phyloP scores from a whole-genome alignment of 257 asterid genomes.

The Craterostigma plantagineum region DNA sequence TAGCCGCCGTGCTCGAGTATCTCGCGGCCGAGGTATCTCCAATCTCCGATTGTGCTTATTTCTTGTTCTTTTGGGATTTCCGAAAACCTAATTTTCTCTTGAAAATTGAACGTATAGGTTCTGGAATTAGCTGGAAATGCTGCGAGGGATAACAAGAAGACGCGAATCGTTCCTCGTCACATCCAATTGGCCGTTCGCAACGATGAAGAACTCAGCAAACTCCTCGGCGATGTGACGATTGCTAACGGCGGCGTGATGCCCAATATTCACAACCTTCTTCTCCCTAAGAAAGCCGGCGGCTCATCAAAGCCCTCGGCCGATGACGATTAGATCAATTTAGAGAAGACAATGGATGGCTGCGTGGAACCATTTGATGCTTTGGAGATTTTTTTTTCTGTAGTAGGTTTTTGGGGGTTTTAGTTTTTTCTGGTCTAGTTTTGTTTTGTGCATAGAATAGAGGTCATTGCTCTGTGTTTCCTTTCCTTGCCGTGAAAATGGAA shows the following conservation, averaged over 20 bases:
- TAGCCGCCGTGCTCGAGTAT: too few species aligned
- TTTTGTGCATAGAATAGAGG: too few species aligned
- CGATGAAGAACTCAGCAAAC: slow-evolving; percentile 36
- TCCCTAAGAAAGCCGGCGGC: slow-evolving; percentile 31
- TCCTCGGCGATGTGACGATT: slow-evolving; percentile 38
- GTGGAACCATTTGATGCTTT: too few species aligned
- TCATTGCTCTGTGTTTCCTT: too few species aligned
- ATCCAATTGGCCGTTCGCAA: slow-evolving; percentile 37
- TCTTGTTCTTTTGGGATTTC: background rate
- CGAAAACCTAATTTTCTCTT: background rate
- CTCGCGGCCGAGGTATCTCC: slow-evolving; percentile 29
- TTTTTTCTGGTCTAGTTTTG: too few species aligned
- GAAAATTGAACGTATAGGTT: too few species aligned
- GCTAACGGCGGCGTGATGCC: slow-evolving; percentile 16
- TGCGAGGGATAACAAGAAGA: slow-evolving; percentile 40
- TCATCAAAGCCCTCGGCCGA: slow-evolving; percentile 24
- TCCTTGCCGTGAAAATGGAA: too few species aligned
- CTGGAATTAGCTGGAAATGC: slow-evolving; percentile 43
- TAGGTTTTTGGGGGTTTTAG: too few species aligned
- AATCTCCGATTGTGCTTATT: slow-evolving; percentile 3
- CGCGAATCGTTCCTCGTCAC: slow-evolving; percentile 34
- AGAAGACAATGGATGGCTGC: too few species aligned
- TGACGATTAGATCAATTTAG: slow-evolving; percentile 13
- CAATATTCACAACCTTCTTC: slow-evolving; percentile 26
- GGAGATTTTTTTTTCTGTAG: too few species aligned